Base-by-base conservation (phyloP, 2,329 filamentous ascomycete species). In the Thielaviopsis ethacetica region DNA sequence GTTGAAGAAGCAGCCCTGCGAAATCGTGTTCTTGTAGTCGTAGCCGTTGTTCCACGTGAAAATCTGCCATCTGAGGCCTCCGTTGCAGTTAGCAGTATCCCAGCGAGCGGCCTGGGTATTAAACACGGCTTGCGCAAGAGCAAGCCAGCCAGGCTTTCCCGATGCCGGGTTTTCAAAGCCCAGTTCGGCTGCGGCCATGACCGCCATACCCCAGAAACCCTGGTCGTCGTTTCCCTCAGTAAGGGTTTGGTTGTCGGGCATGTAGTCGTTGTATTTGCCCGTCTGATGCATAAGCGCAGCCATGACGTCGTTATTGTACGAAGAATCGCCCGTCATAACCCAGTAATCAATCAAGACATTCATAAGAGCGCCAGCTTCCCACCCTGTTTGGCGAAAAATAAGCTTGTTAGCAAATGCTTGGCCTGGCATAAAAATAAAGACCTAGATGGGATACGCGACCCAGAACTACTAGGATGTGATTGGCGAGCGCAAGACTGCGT, bases 1-100 rank as follows among this genome's bases (percentile, higher is more conserved):
- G 57, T 81, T 79, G 67, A 83, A 83, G 69, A 83, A 82, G 62
- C 78, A 80, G 1, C 78, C 80, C 63, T 82, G 80, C 0, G 80
- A 82, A 61, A 83, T 82, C 2, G 80, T 76, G 61, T 83, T 83
- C 66, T 83, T 93, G 76, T 91, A 90, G 65, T 85, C 78, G 70
- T 84, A 95, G 15, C 89, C 90, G 49, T 79, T 82, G 67, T 94
- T 93, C 74, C 87, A 90, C 0, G 80, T 76, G 67, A 86, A 91
- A 54, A 95, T 89, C 71, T 95, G 89, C 87, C 87, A 91, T 62
- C 86, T 80, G 56, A 93, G 69, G 5, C 88, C 89, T 49, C 88
- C 88, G n/a, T 75, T 76, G 65, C 88, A 94, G 56, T 80, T 72
- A 0, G 75, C 70, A 0, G 69, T 74, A 62, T 91, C 86, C 88